Base-by-base conservation (phyloP, 2,329 filamentous ascomycete genomes). In the Piedraia hortae region DNA sequence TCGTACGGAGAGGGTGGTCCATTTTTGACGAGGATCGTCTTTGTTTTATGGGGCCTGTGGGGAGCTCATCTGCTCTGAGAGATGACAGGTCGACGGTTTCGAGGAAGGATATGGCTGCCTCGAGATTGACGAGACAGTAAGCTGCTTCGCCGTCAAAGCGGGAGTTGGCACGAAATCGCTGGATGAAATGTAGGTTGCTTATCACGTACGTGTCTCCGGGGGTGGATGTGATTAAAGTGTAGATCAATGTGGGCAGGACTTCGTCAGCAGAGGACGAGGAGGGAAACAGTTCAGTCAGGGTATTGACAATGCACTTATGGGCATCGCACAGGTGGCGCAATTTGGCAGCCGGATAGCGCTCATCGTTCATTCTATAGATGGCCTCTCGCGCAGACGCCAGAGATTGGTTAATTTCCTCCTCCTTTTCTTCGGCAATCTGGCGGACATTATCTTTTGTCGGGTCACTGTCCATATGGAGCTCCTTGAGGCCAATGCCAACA, bases 221-320 rank as follows among this genome's bases (percentile, higher is more conserved):
- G 0, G 77, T 70, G 19, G 80, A 69, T 3, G 78, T 91, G 40
- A 97, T 88, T 28, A 97, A 59, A 0, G 78, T 75, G 48, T 89
- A 97, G 29, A 97, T 97, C 30, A 97, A 58, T 44, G 89, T 90
- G 1, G 85, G 85, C 43, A 97, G 66, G 24, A 97, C 88, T 46
- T 93, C 85, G 40, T 97, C 85, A 3, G 85, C 85, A 1, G 85
- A 93, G 1, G 85, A 90, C 1, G 62, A 61, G 1, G 80, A 61
- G 5, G 63, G 60, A 24, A 68, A 58, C 10, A 68, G 47, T 24
- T 60, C 56, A 9, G 62, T 66, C 10, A 71, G 42, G 4, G 78
- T 80, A 42, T 93, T 82, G 21, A 97, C 85, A 30, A 97, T 93
- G 31, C 68, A 71, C 50, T 88, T 88, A 45, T 93, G 85, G 3